Evolutionary conservation across 139 green algal genomes (phyloP).

Genomic region (Astrephomene gubernaculifera): DNA sequence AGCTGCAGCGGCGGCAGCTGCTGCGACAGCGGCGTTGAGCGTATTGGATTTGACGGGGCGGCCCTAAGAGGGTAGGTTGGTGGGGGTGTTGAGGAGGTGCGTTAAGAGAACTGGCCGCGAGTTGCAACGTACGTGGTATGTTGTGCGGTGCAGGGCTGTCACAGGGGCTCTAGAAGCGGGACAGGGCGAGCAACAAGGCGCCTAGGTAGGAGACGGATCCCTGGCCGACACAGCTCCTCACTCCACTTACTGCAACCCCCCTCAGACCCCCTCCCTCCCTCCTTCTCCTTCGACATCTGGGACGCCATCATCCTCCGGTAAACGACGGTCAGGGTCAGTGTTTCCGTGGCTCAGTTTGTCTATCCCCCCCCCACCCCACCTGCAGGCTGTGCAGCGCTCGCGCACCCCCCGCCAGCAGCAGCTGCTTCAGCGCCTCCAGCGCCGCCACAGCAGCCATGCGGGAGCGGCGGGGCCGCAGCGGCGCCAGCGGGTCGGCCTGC

Average conservation of each 20-base stretch:
- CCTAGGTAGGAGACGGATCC: too few species aligned
- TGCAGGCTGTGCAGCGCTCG: slow-evolving; percentile 19
- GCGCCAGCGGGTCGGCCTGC: slow-evolving; percentile 34
- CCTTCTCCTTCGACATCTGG: too few species aligned
- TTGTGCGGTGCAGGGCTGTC: not conserved
- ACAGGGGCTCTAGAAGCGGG: too few species aligned
- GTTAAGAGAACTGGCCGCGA: too few species aligned
- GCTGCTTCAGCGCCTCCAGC: slow-evolving; percentile 38
- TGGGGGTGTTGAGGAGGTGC: too few species aligned
- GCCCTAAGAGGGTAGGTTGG: slow-evolving; percentile 3
- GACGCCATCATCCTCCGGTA: too few species aligned
- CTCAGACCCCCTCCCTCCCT: too few species aligned
- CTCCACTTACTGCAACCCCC: too few species aligned
- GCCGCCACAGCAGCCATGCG: slow-evolving; percentile 24
- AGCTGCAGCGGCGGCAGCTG: not conserved
- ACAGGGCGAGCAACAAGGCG: too few species aligned
- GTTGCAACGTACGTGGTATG: not conserved
- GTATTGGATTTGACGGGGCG: slow-evolving; percentile 8
- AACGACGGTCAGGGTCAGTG: too few species aligned
- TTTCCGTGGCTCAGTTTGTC: too few species aligned
- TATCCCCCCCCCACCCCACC: not conserved
- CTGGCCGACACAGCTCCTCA: too few species aligned
- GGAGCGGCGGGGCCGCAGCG: slow-evolving; percentile 4
- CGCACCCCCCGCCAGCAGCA: slow-evolving; percentile 11
- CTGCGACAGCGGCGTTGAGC: not conserved